Base-by-base conservation (phyloP, 805 yeast species). In the Candida cerambycidarum region DNA sequence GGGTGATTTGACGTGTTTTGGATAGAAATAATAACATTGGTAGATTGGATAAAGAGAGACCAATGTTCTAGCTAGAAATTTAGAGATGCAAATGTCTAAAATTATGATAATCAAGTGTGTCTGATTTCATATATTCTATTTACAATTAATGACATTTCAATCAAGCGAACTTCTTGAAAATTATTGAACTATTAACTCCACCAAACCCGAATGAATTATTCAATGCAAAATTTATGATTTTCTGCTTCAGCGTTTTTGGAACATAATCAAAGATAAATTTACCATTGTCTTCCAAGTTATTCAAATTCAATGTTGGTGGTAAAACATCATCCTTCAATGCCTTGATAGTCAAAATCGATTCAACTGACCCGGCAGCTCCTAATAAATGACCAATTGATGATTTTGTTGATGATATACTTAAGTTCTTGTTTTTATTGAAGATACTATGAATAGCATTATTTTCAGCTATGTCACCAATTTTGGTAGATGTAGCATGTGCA, bases 171-270 rank as follows among this genome's bases (percentile, higher is more conserved):
- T 41, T 41, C 15, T 44, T 49, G 31, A 49, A 49, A 2, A 49
- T 28, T 2, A 93, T 56, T 2, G 95, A 76, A 5, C 95, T 83
- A 61, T 93, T 93, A 4, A 95, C 88, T 7, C 99, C 99, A 6
- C 99, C 99, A 67, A 93, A 93, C 0, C 99, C 99, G 65, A 95
- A 92, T 53, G 97, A 88, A 57, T 93, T 93, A 37, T 89, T 79
- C 53, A 93, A 47, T 0, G 92, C 97, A 49, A 77, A 73, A 3
- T 74, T 55, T 3, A 85, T 58, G 2, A 60, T 53, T 17, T 60
- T 68, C 11, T 51, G 39, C 33, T 67, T 55, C 8, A 85, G 70
- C 10, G 55, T 48, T 25, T 76, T 65, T 1, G 78, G 74, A 5
- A 84, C 82, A 52, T 83, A 85, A 56, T 85, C 82, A 42, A 69